Evolutionary conservation across 176 grass and related monocot species (phyloP).

Genomic region (Themeda triandra): DNA sequence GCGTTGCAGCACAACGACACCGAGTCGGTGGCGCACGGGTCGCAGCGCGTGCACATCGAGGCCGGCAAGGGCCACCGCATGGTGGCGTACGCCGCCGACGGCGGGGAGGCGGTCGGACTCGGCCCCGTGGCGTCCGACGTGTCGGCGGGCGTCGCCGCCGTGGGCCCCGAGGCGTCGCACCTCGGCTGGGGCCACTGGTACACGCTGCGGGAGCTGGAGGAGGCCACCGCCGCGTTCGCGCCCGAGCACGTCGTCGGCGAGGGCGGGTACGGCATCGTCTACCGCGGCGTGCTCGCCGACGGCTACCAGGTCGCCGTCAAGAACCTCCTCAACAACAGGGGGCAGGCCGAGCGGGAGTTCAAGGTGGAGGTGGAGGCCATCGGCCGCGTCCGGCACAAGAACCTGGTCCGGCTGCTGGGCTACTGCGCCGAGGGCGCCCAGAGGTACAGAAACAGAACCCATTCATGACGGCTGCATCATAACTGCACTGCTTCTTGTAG

Average conservation of each 20-base stretch:
- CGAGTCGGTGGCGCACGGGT: constrained; percentile 39
- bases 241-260: constrained; percentile 91
- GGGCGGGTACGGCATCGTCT: constrained; percentile 93
- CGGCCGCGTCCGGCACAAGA: constrained; percentile 90
- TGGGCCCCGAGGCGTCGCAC: constrained; percentile 82
- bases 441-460: constrained; percentile 27
- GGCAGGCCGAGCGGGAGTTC: constrained; percentile 88
- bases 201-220: constrained; percentile 89
- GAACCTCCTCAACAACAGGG: constrained; percentile 94
- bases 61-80: constrained; percentile 77
- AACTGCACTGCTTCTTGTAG: background rate
- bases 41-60: constrained; percentile 80
- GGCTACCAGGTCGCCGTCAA: constrained; percentile 74
- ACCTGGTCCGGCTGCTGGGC: constrained; percentile 70
- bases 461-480: background rate
- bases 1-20: background rate
- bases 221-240: constrained; percentile 66
- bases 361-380: constrained; percentile 90
- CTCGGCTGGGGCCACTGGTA: constrained; percentile 98
- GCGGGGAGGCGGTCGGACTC: constrained; percentile 9
- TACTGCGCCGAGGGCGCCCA: constrained; percentile 87
- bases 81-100: constrained; percentile 45
- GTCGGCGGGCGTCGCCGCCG: background rate
- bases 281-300: constrained; percentile 68
- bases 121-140: constrained; percentile 22